Conservation (phyloP, 2,329 filamentous ascomycete species). For the Fusarium sulawesiense region DNA sequence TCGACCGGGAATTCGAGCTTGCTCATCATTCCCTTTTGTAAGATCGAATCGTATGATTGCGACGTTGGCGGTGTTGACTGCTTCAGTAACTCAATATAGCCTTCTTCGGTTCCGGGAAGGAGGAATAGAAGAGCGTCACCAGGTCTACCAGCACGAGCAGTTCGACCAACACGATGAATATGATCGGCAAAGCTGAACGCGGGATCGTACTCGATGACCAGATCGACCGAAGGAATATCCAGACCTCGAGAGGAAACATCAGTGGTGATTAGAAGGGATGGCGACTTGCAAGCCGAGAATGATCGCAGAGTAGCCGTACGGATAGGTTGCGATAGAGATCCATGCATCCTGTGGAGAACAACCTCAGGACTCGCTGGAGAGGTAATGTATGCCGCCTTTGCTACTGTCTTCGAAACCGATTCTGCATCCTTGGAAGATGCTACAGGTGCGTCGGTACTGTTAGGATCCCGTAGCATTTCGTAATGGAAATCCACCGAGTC, state of each 20-base stretch:
- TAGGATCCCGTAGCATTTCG: slow-evolving; percentile 73
- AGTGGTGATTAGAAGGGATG: slow-evolving; percentile 89
- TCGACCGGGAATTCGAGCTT: slow-evolving; percentile 76
- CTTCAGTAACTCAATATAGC: slow-evolving; percentile 81
- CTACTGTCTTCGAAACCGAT: slow-evolving; percentile 69
- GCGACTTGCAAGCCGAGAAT: slow-evolving; percentile 78
- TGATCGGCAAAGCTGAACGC: slow-evolving; percentile 95
- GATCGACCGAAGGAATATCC: slow-evolving; percentile 92
- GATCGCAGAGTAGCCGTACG: slow-evolving; percentile 87
- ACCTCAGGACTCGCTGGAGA: slow-evolving; percentile 78
- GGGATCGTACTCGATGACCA: slow-evolving; percentile 96
- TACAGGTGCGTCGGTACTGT: slow-evolving; percentile 44
- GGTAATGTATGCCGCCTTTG: slow-evolving; percentile 77
- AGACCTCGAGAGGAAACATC: slow-evolving; percentile 96
- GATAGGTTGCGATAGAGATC: slow-evolving; percentile 87
- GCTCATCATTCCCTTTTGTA: slow-evolving; percentile 73
- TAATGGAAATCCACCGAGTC: slow-evolving; percentile 98
- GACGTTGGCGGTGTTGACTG: slow-evolving; percentile 60
- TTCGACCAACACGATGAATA: slow-evolving; percentile 92
- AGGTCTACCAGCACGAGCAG: slow-evolving; percentile 88
- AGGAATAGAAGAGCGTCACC: slow-evolving; percentile 92
- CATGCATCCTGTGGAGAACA: slow-evolving; percentile 88
- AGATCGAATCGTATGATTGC: slow-evolving; percentile 64
- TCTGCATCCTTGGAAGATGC: slow-evolving; percentile 50
- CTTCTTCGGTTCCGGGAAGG: slow-evolving; percentile 90